A percentile compares a stretch with the other conserved stretches of the same genome.
Evolutionary conservation across 495 filamentous ascomycete species (phyloP).

Genomic region (Letharia columbiana): DNA sequence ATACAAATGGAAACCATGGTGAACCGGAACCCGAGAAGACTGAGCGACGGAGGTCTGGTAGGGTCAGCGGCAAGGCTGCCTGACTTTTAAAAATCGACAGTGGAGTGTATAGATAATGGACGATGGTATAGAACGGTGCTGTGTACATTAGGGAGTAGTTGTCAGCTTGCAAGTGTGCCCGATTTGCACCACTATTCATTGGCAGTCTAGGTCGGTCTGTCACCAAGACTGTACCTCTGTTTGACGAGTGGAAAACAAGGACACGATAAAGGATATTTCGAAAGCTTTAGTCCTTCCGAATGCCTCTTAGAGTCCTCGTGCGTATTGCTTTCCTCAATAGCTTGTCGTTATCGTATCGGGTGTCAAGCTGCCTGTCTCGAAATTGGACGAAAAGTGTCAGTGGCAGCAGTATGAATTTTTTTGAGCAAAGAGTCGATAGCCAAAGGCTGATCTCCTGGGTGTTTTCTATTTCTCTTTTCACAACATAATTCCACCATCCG

Average conservation of each 20-base stretch:
- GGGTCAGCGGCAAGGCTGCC: conserved; percentile 14
- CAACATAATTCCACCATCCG: too few species aligned
- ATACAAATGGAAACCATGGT: not conserved
- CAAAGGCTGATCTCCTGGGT: not conserved
- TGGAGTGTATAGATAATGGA: not conserved
- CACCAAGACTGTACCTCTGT: not conserved
- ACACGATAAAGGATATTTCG: not conserved
- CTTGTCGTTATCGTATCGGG: not conserved
- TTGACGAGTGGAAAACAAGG: too few species aligned
- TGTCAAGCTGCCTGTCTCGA: not conserved
- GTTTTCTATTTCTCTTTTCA: not conserved
- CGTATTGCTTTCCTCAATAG: not conserved
- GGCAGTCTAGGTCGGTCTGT: not conserved
- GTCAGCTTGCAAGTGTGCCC: not conserved
- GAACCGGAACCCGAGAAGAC: not conserved
- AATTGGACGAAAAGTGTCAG: not conserved
- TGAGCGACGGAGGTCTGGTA: conserved; percentile 14
- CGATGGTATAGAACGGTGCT: not conserved
- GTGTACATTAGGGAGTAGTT: not conserved
- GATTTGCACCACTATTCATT: not conserved
- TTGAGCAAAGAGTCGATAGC: not conserved
- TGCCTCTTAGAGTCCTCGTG: not conserved
- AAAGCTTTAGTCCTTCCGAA: not conserved
- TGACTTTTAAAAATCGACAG: not conserved
- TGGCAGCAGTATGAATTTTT: not conserved